Evolutionary conservation across 139 green algal genomes (phyloP).

Genomic region (Tetradesmus lagerheimii): DNA sequence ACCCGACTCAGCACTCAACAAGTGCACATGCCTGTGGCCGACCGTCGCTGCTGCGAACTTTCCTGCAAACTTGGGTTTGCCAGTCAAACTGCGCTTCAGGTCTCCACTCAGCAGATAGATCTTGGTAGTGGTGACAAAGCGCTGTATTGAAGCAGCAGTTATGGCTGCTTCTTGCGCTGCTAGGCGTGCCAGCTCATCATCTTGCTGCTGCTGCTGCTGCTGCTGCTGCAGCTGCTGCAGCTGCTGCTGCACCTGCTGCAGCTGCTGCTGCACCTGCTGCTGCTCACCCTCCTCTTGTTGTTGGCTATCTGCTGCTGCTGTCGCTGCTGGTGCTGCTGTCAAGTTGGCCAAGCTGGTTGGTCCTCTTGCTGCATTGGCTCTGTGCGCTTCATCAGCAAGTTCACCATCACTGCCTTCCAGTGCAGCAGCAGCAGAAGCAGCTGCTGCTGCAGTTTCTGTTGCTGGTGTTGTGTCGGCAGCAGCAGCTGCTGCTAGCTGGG

Average conservation of each 20-base stretch:
- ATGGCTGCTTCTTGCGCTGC: conserved; percentile 41
- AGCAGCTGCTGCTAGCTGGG: not conserved
- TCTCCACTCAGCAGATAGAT: conserved; percentile 60
- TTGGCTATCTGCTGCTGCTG: not conserved
- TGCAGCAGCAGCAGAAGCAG: not conserved
- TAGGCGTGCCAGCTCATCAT: not conserved
- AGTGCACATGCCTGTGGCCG: conserved; percentile 67
- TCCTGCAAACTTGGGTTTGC: conserved; percentile 48
- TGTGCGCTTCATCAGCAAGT: not conserved
- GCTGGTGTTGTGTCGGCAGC: not conserved
- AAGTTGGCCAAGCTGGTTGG: conserved; percentile 38
- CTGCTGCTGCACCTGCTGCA: conserved; percentile 9
- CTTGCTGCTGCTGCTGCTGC: conserved; percentile 19
- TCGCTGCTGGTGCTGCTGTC: not conserved
- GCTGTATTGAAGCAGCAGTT: conserved; percentile 28
- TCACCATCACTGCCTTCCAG: no score
- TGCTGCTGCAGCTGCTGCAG: conserved; percentile 19
- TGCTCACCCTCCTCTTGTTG: not conserved
- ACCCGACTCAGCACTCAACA: conserved; percentile 50
- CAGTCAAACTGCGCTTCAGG: conserved; percentile 58
- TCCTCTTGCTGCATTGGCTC: conserved; percentile 27
- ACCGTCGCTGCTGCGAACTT: conserved; percentile 60
- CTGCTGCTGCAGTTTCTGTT: not conserved
- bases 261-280: not conserved
- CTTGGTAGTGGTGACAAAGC: not conserved